Conservation (phyloP, 2,329 filamentous ascomycete genomes). For the Ascochyta clinopodiicola region DNA sequence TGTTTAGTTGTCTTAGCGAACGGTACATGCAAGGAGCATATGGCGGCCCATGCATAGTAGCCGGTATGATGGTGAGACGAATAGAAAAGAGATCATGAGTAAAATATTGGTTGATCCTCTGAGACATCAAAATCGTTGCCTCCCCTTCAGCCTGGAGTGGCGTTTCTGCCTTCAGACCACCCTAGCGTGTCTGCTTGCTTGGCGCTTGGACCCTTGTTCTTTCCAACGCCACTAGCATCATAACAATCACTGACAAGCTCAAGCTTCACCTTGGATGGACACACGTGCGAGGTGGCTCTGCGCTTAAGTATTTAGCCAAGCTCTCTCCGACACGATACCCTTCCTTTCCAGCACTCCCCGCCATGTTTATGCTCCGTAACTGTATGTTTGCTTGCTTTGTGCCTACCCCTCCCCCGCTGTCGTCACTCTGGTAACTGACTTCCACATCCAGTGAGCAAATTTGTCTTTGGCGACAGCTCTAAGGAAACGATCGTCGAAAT, state of each 20-base stretch:
- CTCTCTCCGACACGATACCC: conserved; percentile 29
- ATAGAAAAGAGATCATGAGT: conserved; percentile 2
- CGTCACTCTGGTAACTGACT: conserved; percentile 29
- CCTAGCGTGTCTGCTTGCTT: conserved; percentile 8
- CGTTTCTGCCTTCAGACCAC: conserved; percentile 2
- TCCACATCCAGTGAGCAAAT: conserved; percentile 75
- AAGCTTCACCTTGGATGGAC: conserved; percentile 12
- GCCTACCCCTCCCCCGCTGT: conserved; percentile 36
- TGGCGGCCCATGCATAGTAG: not conserved
- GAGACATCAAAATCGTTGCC: conserved; percentile 3
- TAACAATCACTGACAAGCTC: conserved; percentile 6
- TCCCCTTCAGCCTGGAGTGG: conserved; percentile 1
- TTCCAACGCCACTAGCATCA: conserved; percentile 16
- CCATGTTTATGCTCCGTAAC: conserved; percentile 52
- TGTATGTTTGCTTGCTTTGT: conserved; percentile 38
- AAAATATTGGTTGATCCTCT: not conserved
- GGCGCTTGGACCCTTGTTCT: conserved; percentile 13
- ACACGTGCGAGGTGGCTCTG: conserved; percentile 14
- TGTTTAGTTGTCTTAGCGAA: conserved; percentile 4
- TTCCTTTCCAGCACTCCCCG: conserved; percentile 22
- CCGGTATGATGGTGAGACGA: not conserved
- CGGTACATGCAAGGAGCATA: not conserved
- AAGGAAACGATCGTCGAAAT: conserved; percentile 96
- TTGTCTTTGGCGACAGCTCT: conserved; percentile 85
- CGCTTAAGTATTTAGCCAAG: conserved; percentile 18